Evolutionary conservation across 371 early-diverging fungal genomes (phyloP).

Genomic region (Rhizomucor pusillus): DNA sequence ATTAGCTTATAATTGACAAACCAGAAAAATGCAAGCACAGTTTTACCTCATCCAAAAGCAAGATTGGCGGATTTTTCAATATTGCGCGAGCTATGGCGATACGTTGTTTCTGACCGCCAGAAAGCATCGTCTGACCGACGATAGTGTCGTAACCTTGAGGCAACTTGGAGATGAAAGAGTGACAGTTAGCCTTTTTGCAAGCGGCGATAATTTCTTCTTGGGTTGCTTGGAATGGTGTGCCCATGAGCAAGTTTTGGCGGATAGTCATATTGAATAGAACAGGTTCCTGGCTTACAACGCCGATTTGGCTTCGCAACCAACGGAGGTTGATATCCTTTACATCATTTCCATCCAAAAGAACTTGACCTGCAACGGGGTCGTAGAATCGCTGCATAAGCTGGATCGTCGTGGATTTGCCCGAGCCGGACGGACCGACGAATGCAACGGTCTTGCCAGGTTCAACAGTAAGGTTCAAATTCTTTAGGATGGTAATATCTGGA

Average conservation of each 20-base stretch:
- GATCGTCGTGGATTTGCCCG: conserved; percentile 89
- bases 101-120: conserved; percentile 70
- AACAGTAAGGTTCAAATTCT: conserved; percentile 57
- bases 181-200: conserved; percentile 65
- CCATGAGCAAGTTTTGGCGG: conserved; percentile 71
- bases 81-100: conserved; percentile 40
- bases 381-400: conserved; percentile 90
- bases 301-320: conserved; percentile 72
- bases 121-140: conserved; percentile 66
- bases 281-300: conserved; percentile 88
- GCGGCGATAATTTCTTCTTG: conserved; percentile 56
- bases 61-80: conserved; percentile 27
- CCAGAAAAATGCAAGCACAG: background rate
- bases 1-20: conserved; percentile 45
- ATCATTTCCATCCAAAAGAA: conserved; percentile 69
- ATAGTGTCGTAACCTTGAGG: conserved; percentile 73
- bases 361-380: conserved; percentile 57
- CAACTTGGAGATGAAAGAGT: conserved; percentile 69
- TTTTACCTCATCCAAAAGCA: conserved; percentile 28
- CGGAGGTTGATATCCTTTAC: conserved; percentile 61
- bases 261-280: conserved; percentile 79
- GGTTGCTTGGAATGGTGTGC: conserved; percentile 33
- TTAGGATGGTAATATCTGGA: conserved; percentile 61
- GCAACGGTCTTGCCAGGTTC: conserved; percentile 73
- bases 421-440: conserved; percentile 79